phyloP scores from a whole-genome alignment of 768 basidiomycete species.

The Boletales sp. region DNA sequence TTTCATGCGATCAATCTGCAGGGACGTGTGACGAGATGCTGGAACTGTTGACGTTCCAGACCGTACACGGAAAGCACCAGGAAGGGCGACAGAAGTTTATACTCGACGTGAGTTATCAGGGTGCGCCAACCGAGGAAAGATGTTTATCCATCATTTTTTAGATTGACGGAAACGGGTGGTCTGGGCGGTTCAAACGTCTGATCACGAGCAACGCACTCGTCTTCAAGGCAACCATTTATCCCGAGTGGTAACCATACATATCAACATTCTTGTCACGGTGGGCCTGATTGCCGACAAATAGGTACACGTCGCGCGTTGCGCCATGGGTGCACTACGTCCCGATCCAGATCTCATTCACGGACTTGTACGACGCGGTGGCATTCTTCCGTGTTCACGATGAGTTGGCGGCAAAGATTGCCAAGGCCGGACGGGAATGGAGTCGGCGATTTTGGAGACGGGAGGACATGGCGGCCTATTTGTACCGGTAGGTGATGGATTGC shows the following conservation, averaged over 20 bases:
- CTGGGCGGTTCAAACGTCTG: slow-evolving; percentile 63
- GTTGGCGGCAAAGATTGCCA: slow-evolving; percentile 53
- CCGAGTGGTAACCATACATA: slow-evolving; percentile 53
- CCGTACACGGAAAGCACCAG: slow-evolving; percentile 39
- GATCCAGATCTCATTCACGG: slow-evolving; percentile 58
- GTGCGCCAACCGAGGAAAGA: too few relatives aligned
- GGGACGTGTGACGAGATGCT: slow-evolving; percentile 41
- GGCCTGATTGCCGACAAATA: slow-evolving; percentile 13
- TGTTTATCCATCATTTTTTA: not conserved
- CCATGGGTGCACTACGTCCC: slow-evolving; percentile 79
- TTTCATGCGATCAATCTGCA: slow-evolving; percentile 31
- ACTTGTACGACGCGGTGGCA: slow-evolving; percentile 64
- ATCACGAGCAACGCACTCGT: slow-evolving; percentile 60
- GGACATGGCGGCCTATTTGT: slow-evolving; percentile 57
- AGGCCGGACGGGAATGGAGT: slow-evolving; percentile 56
- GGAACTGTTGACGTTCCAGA: slow-evolving; percentile 48
- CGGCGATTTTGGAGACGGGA: slow-evolving; percentile 54
- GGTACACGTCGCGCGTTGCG: slow-evolving; percentile 53
- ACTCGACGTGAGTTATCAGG: slow-evolving; percentile 41
- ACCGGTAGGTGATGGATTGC: slow-evolving; percentile 37
- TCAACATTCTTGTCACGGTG: too few relatives aligned
- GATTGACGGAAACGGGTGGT: slow-evolving; percentile 69
- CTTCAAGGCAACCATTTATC: slow-evolving; percentile 70
- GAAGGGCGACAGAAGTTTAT: slow-evolving; percentile 61
- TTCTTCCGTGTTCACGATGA: slow-evolving; percentile 74